Evolutionary conservation across 441 rosid species (phyloP).

Genomic region (Eutrema salsugineum): DNA sequence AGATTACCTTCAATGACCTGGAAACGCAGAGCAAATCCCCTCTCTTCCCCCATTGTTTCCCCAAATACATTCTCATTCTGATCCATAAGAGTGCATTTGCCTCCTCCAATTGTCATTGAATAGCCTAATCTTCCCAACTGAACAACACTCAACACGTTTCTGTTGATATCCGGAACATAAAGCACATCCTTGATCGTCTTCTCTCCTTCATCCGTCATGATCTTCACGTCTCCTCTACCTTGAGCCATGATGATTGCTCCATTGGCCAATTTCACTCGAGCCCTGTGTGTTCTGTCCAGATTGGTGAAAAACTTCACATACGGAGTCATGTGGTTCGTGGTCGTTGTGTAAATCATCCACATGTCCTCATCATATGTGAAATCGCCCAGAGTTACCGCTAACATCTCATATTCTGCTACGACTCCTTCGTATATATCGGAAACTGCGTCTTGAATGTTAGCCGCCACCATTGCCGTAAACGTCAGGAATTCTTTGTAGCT

Average conservation of each 20-base stretch:
- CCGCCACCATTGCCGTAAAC: background rate
- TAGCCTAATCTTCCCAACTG: background rate
- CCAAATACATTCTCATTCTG: background rate
- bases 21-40: background rate
- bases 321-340: background rate
- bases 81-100: background rate
- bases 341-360: background rate
- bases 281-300: background rate
- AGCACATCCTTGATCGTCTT: background rate
- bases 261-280: background rate
- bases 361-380: background rate
- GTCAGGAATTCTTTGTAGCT: background rate
- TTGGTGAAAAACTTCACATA: background rate
- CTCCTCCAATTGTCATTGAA: too few relatives aligned
- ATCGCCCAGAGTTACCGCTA: background rate
- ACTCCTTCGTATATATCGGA: too few relatives aligned
- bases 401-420: too few relatives aligned
- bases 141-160: slow-evolving; percentile 5
- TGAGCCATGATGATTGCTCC: background rate
- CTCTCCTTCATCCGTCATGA: background rate
- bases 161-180: background rate
- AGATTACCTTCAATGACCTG: background rate
- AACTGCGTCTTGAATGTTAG: background rate
- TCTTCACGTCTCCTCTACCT: background rate
- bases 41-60: background rate